These are phyloP conservation scores for Trichoderma sp. DNA, from an alignment of 2,329 filamentous ascomycete genomes.

Conservation along the genomic window DNA sequence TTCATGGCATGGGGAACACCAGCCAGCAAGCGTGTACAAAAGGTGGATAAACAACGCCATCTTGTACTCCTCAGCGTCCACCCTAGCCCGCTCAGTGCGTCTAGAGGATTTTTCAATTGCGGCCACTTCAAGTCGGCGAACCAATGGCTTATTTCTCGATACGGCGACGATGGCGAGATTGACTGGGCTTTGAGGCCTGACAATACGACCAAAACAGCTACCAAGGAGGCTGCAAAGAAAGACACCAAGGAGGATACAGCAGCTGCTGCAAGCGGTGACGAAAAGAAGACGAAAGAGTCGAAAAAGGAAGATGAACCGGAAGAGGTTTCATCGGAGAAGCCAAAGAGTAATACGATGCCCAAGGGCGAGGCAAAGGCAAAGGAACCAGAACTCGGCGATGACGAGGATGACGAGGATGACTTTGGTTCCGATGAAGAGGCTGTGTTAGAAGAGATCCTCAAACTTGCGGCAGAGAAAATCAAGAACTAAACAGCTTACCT, in stretches of 20 bases:
- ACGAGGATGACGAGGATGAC: conserved; percentile 33
- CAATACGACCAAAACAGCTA: conserved; percentile 31
- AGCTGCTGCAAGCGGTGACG: conserved; percentile 22
- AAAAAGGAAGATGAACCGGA: background rate
- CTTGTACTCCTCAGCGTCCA: conserved; percentile 83
- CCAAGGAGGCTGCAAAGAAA: conserved; percentile 28
- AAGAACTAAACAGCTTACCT: background rate
- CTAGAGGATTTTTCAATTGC: conserved; percentile 77
- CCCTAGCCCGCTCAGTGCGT: conserved; percentile 87
- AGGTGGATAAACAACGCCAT: conserved; percentile 70
- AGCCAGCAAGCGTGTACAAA: conserved; percentile 73
- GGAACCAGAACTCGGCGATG: conserved; percentile 8
- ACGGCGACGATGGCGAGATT: conserved; percentile 76
- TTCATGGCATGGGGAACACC: conserved; percentile 93
- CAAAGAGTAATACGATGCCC: background rate
- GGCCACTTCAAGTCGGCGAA: conserved; percentile 80
- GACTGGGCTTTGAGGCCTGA: conserved; percentile 68
- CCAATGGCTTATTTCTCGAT: conserved; percentile 75
- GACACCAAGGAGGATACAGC: conserved; percentile 26
- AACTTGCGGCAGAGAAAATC: conserved; percentile 28
- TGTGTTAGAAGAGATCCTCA: conserved; percentile 37
- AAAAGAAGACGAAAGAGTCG: conserved; percentile 16
- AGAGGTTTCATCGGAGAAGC: background rate
- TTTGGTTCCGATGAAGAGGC: conserved; percentile 38
- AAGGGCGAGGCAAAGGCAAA: conserved; percentile 16